Evolutionary conservation across 345 rosid genomes (phyloP).

Genomic region (Ceriops tagal): DNA sequence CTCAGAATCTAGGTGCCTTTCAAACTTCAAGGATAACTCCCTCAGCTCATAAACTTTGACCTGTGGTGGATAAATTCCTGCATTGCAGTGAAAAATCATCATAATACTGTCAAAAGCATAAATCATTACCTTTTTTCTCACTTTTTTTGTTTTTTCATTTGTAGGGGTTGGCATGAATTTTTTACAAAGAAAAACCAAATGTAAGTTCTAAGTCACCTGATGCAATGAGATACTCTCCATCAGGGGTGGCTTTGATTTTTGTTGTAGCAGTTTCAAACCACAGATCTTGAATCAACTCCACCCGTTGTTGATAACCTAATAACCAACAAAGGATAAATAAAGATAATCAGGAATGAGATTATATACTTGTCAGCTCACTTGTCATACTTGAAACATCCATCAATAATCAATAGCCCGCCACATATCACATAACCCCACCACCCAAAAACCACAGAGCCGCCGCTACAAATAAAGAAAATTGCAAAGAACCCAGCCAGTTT

Average conservation of each 20-base stretch:
- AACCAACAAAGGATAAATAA: slow-evolving; percentile 5
- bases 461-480: too few relatives aligned
- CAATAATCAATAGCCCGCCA: neutral
- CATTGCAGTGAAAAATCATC: slow-evolving; percentile 18
- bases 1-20: slow-evolving; percentile 80
- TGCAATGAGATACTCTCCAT: slow-evolving; percentile 76
- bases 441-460: too few relatives aligned
- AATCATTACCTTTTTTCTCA: neutral
- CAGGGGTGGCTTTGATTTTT: slow-evolving; percentile 73
- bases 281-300: slow-evolving; percentile 73
- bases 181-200: slow-evolving; percentile 5
- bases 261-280: slow-evolving; percentile 79
- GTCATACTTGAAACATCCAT: neutral
- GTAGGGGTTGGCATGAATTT: neutral
- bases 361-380: neutral
- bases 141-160: neutral
- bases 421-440: too few relatives aligned
- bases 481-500: too few relatives aligned
- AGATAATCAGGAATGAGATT: neutral
- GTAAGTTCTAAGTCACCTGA: slow-evolving; percentile 47
- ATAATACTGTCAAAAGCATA: neutral
- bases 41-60: slow-evolving; percentile 81
- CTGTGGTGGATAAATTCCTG: slow-evolving; percentile 91
- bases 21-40: slow-evolving; percentile 78
- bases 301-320: slow-evolving; percentile 41